Conservation (phyloP, 2,329 filamentous ascomycete species). For the Fusarium duplospermum region DNA sequence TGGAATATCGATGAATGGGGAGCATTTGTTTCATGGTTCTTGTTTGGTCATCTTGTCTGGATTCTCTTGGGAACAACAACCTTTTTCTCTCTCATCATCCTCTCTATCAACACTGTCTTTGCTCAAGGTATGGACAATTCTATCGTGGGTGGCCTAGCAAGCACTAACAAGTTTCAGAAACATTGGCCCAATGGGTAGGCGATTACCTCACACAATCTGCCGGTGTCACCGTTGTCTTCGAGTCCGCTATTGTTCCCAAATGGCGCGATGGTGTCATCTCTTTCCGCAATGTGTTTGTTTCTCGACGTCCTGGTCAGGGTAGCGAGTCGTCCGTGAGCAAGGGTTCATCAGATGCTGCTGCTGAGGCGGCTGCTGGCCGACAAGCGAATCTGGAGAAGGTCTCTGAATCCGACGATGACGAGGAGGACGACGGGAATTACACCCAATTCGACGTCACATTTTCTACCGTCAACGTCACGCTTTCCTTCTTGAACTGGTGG, state of each 20-base stretch:
- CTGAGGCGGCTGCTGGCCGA: slow-evolving; percentile 81
- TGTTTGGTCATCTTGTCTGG: slow-evolving; percentile 94
- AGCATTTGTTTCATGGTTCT: slow-evolving; percentile 92
- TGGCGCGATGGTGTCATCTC: slow-evolving; percentile 97
- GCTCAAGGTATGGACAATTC: slow-evolving; percentile 77
- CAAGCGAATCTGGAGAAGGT: slow-evolving; percentile 53
- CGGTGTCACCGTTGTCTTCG: slow-evolving; percentile 93
- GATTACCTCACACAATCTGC: slow-evolving; percentile 96
- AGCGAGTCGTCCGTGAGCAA: slow-evolving; percentile 84
- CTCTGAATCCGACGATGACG: slow-evolving; percentile 44
- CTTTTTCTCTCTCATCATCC: slow-evolving; percentile 91
- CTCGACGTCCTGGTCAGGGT: slow-evolving; percentile 84
- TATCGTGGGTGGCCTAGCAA: not conserved
- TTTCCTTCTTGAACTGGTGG: slow-evolving; percentile 99
- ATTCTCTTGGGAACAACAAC: slow-evolving; percentile 96
- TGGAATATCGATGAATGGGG: slow-evolving; percentile 98
- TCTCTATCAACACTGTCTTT: slow-evolving; percentile 94
- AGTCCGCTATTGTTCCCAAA: slow-evolving; percentile 95
- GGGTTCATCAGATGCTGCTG: slow-evolving; percentile 88
- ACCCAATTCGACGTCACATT: slow-evolving; percentile 97
- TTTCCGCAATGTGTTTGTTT: slow-evolving; percentile 97
- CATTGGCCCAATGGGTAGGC: slow-evolving; percentile 89
- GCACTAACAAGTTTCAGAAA: slow-evolving; percentile 69
- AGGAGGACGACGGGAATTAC: slow-evolving; percentile 89
- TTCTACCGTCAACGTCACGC: slow-evolving; percentile 92